Percentiles rank a stretch among this genome's conserved stretches.
phyloP scores from a whole-genome alignment of 2,329 filamentous ascomycete genomes.

The Curvularia sp. region DNA sequence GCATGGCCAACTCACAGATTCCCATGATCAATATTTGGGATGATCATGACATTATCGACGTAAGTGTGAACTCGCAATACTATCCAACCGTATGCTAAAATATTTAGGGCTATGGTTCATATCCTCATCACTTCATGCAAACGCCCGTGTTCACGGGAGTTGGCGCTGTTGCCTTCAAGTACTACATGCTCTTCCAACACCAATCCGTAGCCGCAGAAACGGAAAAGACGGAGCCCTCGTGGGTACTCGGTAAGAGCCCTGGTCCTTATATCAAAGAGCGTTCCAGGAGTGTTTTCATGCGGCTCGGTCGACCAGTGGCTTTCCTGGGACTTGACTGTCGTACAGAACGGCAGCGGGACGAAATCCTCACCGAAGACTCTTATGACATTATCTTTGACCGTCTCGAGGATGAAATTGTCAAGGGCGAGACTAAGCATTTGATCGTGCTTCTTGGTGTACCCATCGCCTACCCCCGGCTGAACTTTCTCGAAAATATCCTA shows the following conservation, averaged over 20 bases:
- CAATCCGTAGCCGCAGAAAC: constrained; percentile 85
- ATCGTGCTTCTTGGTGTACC: constrained; percentile 83
- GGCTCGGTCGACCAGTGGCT: constrained; percentile 77
- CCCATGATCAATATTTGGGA: constrained; percentile 99
- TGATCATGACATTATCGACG: constrained; percentile 73
- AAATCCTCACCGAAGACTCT: constrained; percentile 79
- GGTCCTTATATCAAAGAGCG: constrained; percentile 90
- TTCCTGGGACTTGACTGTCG: constrained; percentile 90
- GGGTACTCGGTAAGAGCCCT: constrained; percentile 78
- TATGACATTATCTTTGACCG: constrained; percentile 89
- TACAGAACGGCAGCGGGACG: constrained; percentile 84
- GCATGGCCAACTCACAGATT: constrained; percentile 91
- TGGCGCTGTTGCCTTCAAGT: constrained; percentile 93
- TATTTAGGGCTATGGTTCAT: constrained; percentile 82
- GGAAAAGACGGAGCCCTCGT: constrained; percentile 84
- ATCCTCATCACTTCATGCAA: constrained; percentile 89
- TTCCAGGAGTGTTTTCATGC: constrained; percentile 86
- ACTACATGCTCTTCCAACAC: constrained; percentile 98
- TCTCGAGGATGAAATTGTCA: constrained; percentile 78
- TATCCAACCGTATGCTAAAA: constrained; percentile 45
- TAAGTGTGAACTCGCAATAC: constrained; percentile 58
- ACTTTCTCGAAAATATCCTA: constrained; percentile 71
- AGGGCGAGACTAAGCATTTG: constrained; percentile 86
- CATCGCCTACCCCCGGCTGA: constrained; percentile 55
- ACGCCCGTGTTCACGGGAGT: constrained; percentile 88